Conservation (phyloP, 306 rosid species). For the Ochetophila trinervis region DNA sequence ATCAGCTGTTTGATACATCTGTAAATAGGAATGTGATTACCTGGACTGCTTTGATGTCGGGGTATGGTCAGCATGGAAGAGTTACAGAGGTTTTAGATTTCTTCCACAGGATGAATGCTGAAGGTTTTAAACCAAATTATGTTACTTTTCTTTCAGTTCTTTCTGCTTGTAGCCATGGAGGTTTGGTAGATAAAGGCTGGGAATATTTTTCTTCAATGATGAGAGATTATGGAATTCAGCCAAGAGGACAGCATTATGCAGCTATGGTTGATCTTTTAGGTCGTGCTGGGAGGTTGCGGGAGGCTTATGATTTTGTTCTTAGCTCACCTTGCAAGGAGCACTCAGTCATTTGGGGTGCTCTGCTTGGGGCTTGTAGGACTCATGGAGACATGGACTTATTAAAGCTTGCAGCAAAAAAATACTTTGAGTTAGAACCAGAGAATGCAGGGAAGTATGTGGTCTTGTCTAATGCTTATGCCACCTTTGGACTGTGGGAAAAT, state of each 20-base stretch:
- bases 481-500: conserved; percentile 63
- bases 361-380: conserved; percentile 67
- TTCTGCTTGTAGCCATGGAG: conserved; percentile 79
- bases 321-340: conserved; percentile 62
- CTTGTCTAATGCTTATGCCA: conserved; percentile 69
- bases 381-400: conserved; percentile 58
- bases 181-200: conserved; percentile 61
- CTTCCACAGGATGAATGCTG: conserved; percentile 53
- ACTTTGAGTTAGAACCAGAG: conserved; percentile 47
- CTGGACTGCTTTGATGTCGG: conserved; percentile 72
- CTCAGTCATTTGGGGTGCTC: conserved; percentile 69
- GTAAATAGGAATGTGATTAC: conserved; percentile 55
- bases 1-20: conserved; percentile 48
- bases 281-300: conserved; percentile 57
- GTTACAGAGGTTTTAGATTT: conserved; percentile 55
- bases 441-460: conserved; percentile 63
- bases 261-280: conserved; percentile 72
- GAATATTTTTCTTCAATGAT: conserved; percentile 61
- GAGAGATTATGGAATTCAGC: conserved; percentile 54
- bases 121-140: conserved; percentile 62
- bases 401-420: conserved; percentile 61
- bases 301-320: conserved; percentile 56
- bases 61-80: conserved; percentile 74
- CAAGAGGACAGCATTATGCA: conserved; percentile 68
- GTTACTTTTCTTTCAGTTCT: conserved; percentile 82